A percentile compares a stretch with the other conserved stretches of the same genome.
Evolutionary conservation across 2,329 filamentous ascomycete species (phyloP).

Genomic region (Trichoderma sp.): DNA sequence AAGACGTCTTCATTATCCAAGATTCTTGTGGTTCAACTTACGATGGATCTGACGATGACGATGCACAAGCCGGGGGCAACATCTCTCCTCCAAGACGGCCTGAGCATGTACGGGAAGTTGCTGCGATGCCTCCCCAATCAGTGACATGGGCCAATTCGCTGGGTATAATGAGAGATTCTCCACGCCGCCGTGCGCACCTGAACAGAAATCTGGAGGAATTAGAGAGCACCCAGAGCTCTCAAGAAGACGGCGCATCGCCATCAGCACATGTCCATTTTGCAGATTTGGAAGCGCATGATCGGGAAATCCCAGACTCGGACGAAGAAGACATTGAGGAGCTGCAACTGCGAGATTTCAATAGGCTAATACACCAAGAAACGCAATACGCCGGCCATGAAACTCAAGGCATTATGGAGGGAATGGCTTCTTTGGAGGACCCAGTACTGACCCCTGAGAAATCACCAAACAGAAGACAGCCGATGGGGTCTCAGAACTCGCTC

Average conservation of each 20-base stretch:
- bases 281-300: neutral
- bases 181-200: slow-evolving; percentile 3
- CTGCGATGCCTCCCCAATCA: neutral
- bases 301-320: slow-evolving; percentile 57
- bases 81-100: neutral
- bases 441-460: neutral
- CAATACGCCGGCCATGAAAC: slow-evolving; percentile 42
- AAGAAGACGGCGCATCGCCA: neutral
- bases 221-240: neutral
- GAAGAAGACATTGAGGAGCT: slow-evolving; percentile 46
- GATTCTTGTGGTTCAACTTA: slow-evolving; percentile 51
- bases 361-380: slow-evolving; percentile 29
- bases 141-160: no score
- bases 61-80: slow-evolving; percentile 31
- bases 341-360: slow-evolving; percentile 11
- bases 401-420: slow-evolving; percentile 41
- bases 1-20: slow-evolving; percentile 44
- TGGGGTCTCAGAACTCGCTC: neutral
- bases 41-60: slow-evolving; percentile 39
- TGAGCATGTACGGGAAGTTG: neutral
- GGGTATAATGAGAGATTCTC: neutral
- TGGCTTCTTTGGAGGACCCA: slow-evolving; percentile 38
- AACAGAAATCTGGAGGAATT: neutral
- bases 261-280: neutral
- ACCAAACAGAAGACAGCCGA: no score